A percentile compares a stretch with the other conserved stretches of the same genome.
These are phyloP conservation scores for Globisporangium canariense DNA, from an alignment of 352 stramenopile genomes.

Conservation along the genomic window DNA sequence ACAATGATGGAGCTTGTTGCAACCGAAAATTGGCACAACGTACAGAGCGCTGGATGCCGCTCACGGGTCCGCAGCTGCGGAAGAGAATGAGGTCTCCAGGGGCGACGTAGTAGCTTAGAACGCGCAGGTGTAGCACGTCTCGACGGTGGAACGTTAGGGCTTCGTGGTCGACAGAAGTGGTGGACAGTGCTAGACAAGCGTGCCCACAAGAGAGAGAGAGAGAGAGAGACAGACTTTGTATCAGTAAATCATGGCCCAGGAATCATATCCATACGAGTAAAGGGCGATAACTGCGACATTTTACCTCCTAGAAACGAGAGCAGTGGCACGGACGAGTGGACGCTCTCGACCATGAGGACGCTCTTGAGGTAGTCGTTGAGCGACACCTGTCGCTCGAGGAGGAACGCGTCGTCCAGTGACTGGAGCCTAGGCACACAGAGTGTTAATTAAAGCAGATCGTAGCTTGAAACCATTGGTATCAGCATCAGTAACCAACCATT, in stretches of 20 bases:
- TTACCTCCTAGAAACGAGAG: slow-evolving; percentile 61
- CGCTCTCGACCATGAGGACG: slow-evolving; percentile 38
- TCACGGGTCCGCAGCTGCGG: slow-evolving; percentile 43
- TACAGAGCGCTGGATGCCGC: slow-evolving; percentile 47
- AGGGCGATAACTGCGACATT: not conserved
- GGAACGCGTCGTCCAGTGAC: slow-evolving; percentile 33
- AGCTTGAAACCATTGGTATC: not conserved
- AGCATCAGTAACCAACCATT: slow-evolving; percentile 24
- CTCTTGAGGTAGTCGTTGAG: slow-evolving; percentile 50
- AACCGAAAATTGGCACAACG: not conserved
- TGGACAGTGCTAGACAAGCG: slow-evolving; percentile 23
- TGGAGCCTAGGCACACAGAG: slow-evolving; percentile 23
- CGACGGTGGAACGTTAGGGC: slow-evolving; percentile 24
- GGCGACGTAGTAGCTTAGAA: slow-evolving; percentile 48
- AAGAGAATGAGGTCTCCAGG: slow-evolving; percentile 62
- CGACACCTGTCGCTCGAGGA: slow-evolving; percentile 27
- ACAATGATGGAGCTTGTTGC: no score
- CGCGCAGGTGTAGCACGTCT: slow-evolving; percentile 59
- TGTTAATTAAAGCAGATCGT: no score
- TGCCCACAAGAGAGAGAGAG: not conserved
- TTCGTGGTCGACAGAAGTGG: slow-evolving; percentile 28
- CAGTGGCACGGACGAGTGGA: slow-evolving; percentile 35
- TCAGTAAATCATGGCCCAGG: not conserved
- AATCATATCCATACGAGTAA: not conserved
- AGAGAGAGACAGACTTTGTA: not conserved